A percentile compares a stretch with the other conserved stretches of the same genome.
phyloP scores from a whole-genome alignment of 495 filamentous ascomycete genomes.

The Aspergillus bertholletiae region DNA sequence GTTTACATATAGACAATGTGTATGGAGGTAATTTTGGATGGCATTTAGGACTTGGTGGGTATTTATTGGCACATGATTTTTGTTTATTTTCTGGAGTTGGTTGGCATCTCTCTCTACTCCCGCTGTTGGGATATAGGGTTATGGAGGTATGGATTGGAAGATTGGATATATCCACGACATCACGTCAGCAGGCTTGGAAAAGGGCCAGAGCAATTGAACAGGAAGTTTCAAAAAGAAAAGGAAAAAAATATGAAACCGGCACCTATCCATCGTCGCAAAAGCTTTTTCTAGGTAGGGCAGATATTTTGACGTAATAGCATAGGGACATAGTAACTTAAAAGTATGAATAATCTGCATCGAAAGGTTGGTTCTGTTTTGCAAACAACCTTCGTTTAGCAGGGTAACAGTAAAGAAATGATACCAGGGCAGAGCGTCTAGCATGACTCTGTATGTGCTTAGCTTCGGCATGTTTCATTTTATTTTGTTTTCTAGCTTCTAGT shows the following conservation, averaged over 20 bases:
- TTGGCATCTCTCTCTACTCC: no score
- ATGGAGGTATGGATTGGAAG: background rate
- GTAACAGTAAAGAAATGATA: no score
- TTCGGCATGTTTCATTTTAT: no score
- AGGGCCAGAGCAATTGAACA: background rate
- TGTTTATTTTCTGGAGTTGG: background rate
- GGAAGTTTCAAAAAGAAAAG: background rate
- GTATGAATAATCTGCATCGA: no score
- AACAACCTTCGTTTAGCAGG: no score
- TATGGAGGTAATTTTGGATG: background rate
- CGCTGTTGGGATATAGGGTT: background rate
- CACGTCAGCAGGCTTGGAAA: background rate
- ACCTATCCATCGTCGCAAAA: background rate
- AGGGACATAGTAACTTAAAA: no score
- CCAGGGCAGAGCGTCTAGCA: no score
- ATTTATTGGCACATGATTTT: background rate
- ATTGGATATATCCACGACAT: background rate
- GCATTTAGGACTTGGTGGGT: background rate
- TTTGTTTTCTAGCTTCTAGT: no score
- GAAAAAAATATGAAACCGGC: background rate
- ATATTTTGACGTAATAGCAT: no score
- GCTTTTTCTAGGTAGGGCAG: no score
- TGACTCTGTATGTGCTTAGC: no score
- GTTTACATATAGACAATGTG: background rate
- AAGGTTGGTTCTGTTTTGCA: no score